A percentile compares a stretch with the other conserved stretches of the same genome.
phyloP scores from a whole-genome alignment of 176 grass and related monocot species.

The Cenchrus americanus region DNA sequence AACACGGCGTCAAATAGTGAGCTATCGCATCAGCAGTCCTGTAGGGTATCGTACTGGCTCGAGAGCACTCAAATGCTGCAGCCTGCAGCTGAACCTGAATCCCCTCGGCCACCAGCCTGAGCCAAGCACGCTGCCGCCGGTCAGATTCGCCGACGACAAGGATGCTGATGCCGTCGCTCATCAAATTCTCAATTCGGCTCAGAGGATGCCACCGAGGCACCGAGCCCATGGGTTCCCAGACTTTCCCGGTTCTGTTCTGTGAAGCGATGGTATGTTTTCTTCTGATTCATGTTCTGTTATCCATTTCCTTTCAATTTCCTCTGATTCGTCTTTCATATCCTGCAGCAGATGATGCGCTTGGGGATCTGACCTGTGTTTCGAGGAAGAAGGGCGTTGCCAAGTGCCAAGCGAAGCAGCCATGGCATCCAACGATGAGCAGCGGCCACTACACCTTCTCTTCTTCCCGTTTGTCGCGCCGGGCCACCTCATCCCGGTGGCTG shows the following conservation, averaged over 20 bases:
- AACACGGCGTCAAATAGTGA: no score
- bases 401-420: background rate
- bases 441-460: conserved; percentile 53
- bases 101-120: no score
- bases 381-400: no score
- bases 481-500: conserved; percentile 55
- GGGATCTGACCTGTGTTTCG: no score
- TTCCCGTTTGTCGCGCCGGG: conserved; percentile 50
- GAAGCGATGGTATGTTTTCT: background rate
- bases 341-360: background rate
- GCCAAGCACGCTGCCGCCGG: no score
- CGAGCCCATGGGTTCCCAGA: background rate
- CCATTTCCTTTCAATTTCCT: background rate
- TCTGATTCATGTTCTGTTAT: background rate
- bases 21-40: no score
- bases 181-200: no score
- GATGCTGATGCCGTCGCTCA: no score
- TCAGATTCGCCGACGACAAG: no score
- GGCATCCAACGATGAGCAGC: background rate
- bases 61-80: no score
- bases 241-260: background rate
- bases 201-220: background rate
- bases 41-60: no score
- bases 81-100: no score
- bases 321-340: background rate